Conservation (phyloP, 257 asterid genomes). For the Ehretia macrophylla region DNA sequence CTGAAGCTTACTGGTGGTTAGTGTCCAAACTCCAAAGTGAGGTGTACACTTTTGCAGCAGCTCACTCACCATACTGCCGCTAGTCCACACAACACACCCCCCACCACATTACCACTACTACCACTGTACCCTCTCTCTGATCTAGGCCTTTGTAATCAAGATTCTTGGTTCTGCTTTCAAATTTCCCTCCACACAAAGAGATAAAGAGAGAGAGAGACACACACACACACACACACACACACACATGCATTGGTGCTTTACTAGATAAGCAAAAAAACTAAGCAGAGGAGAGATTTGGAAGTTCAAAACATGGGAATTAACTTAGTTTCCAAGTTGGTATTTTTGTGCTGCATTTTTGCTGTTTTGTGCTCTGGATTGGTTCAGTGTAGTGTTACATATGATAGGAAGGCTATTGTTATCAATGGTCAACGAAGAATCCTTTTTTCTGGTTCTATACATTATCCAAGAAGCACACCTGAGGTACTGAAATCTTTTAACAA, state of each 20-base stretch:
- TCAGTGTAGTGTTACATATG: constrained; percentile 19
- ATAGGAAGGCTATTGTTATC: constrained; percentile 19
- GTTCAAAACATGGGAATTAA: not conserved
- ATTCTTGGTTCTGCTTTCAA: not conserved
- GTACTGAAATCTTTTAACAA: not conserved
- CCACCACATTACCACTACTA: not conserved
- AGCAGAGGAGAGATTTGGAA: not conserved
- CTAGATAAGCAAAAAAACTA: too few relatives aligned
- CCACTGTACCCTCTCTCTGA: not conserved
- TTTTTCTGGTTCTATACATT: constrained; percentile 29
- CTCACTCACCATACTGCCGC: not conserved
- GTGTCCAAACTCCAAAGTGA: too few relatives aligned
- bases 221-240: not conserved
- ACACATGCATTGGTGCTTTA: not conserved
- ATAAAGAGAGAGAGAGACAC: not conserved
- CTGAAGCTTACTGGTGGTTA: not conserved
- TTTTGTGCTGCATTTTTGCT: constrained; percentile 1
- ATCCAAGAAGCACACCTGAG: constrained; percentile 31
- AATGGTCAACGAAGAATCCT: constrained; percentile 27
- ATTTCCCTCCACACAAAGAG: not conserved
- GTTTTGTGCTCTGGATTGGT: constrained; percentile 7
- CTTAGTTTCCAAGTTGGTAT: constrained; percentile 5
- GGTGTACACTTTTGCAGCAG: not conserved
- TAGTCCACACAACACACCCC: too few relatives aligned
- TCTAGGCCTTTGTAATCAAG: not conserved